Percentiles rank a stretch among this genome's conserved stretches.
Evolutionary conservation across 441 rosid species (phyloP).

Genomic region (Rhodomyrtus psidioides): DNA sequence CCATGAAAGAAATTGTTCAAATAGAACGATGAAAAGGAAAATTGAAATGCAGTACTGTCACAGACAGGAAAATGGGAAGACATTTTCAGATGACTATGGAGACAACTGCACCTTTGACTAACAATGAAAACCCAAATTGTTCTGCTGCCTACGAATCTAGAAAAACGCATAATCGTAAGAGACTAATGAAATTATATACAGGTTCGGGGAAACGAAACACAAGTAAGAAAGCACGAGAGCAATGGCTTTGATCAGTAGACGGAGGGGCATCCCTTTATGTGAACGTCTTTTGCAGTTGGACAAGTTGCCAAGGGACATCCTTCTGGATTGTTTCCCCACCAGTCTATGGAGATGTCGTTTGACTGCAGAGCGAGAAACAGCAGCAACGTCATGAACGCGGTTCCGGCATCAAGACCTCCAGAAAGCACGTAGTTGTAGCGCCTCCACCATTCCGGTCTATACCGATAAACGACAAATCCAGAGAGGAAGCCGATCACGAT

Average conservation of each 20-base stretch:
- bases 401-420: conserved; percentile 73
- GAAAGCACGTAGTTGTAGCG: conserved; percentile 68
- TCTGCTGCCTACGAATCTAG: not conserved
- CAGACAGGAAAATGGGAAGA: not conserved
- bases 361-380: conserved; percentile 45
- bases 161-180: not conserved
- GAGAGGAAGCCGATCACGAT: conserved; percentile 41
- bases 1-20: not conserved
- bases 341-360: conserved; percentile 20
- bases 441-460: conserved; percentile 49
- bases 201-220: not conserved
- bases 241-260: conserved; percentile 11
- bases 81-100: not conserved
- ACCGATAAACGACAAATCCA: conserved; percentile 47
- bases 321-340: conserved; percentile 67
- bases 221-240: not conserved
- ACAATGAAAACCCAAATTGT: not conserved
- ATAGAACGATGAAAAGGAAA: not conserved
- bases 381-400: conserved; percentile 57
- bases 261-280: conserved; percentile 42
- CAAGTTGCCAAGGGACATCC: conserved; percentile 61
- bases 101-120: not conserved
- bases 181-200: not conserved
- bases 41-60: not conserved
- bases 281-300: conserved; percentile 60